phyloP scores from a whole-genome alignment of 1,284 basidiomycete species.

The Leccinum fuscescens region DNA sequence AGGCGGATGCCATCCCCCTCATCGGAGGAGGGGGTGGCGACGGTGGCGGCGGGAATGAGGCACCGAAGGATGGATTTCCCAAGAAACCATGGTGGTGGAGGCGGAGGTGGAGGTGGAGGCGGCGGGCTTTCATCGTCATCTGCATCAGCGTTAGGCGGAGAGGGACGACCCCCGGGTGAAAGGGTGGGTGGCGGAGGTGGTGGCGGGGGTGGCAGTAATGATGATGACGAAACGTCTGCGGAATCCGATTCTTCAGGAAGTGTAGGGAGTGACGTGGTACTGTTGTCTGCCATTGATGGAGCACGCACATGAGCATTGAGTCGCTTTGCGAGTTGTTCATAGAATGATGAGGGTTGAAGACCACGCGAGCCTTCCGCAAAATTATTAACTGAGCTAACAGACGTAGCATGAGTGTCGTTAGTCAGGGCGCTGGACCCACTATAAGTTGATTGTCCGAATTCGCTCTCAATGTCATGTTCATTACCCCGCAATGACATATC shows the following conservation, averaged over 20 bases:
- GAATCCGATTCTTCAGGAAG: constrained; percentile 38
- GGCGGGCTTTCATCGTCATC: constrained; percentile 20
- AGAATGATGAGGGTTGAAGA: constrained; percentile 47
- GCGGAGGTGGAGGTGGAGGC: constrained; percentile 33
- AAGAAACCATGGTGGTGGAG: constrained; percentile 30
- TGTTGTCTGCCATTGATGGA: constrained; percentile 28
- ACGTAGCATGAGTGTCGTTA: constrained; percentile 54
- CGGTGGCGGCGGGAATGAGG: constrained; percentile 45
- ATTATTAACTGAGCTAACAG: constrained; percentile 49
- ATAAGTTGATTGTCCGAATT: constrained; percentile 51
- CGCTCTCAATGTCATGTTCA: constrained; percentile 56
- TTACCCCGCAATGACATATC: constrained; percentile 40
- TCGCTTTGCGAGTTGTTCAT: constrained; percentile 60
- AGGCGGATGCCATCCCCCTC: constrained; percentile 25
- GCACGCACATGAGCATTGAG: constrained; percentile 31
- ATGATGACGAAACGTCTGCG: constrained; percentile 21
- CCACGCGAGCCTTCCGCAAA: constrained; percentile 32
- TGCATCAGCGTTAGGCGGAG: constrained; percentile 37
- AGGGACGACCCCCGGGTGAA: constrained; percentile 7
- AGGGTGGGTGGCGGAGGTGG: constrained; percentile 32
- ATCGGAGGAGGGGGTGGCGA: constrained; percentile 47
- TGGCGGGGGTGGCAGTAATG: constrained; percentile 36
- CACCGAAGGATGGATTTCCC: constrained; percentile 31
- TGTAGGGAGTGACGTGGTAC: constrained; percentile 30
- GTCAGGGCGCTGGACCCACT: constrained; percentile 43